A percentile compares a stretch with the other conserved stretches of the same genome.
Conservation (phyloP, 768 basidiomycete genomes). For the Sarcomyxa edulis region DNA sequence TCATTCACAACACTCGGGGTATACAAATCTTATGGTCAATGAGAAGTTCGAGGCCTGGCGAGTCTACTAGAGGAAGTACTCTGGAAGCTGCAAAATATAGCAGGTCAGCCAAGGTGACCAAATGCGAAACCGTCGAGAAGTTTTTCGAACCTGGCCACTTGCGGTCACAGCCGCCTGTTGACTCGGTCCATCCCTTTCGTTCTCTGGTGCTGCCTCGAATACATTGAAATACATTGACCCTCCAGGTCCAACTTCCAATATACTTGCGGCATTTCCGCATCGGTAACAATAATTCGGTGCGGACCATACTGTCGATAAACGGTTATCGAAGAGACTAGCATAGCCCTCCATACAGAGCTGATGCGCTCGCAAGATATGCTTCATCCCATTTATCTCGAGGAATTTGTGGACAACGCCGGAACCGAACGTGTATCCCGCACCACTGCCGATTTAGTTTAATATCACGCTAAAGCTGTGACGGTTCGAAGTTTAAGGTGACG, state of each 20-base stretch:
- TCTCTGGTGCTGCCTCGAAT: constrained; percentile 97
- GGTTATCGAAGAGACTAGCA: constrained; percentile 93
- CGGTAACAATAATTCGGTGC: constrained; percentile 99
- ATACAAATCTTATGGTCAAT: too few species aligned
- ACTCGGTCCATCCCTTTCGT: constrained; percentile 85
- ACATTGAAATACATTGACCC: constrained; percentile 93
- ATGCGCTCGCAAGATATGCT: constrained; percentile 95
- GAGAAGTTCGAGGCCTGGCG: too few species aligned
- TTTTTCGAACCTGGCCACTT: constrained; percentile 55
- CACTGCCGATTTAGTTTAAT: constrained; percentile 55
- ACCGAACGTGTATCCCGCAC: constrained; percentile 98
- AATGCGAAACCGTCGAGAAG: constrained; percentile 7
- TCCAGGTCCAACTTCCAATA: constrained; percentile 91
- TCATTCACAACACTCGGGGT: background rate
- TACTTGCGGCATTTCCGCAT: constrained; percentile 95
- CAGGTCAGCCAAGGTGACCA: constrained; percentile 8
- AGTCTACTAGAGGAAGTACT: constrained; percentile 61
- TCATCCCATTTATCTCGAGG: constrained; percentile 92
- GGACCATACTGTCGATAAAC: constrained; percentile 96
- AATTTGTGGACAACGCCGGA: constrained; percentile 98
- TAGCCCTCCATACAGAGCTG: constrained; percentile 99
- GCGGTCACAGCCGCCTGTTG: constrained; percentile 73
- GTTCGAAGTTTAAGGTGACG: constrained; percentile 23
- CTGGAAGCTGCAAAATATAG: constrained; percentile 51
- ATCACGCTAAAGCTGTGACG: too few species aligned